These are phyloP conservation scores for Aspergillus pseudoterreus DNA, from an alignment of 2,329 filamentous ascomycete species.

Conservation along the genomic window DNA sequence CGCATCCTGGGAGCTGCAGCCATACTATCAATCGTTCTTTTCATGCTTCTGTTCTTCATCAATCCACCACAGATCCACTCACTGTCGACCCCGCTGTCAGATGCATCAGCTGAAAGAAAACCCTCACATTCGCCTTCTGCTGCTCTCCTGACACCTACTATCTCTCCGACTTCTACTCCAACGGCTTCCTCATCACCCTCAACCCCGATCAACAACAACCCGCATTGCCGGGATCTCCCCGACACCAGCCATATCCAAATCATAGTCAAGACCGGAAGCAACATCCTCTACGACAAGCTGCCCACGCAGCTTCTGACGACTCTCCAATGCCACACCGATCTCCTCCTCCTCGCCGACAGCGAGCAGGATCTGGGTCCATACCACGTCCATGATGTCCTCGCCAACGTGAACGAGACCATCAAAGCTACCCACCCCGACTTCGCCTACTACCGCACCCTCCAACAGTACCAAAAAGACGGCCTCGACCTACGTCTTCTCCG, in stretches of 20 bases:
- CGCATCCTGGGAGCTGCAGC: neutral
- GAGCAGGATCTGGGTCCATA: constrained; percentile 29
- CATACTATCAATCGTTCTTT: neutral
- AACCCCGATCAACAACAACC: neutral
- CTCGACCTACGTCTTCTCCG: constrained; percentile 42
- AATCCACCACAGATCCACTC: constrained; percentile 2
- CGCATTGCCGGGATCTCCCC: constrained; percentile 25
- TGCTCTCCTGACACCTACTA: neutral
- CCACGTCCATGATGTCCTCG: constrained; percentile 30
- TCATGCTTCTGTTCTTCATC: constrained; percentile 1
- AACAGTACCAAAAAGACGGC: constrained; percentile 44
- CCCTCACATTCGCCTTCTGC: neutral
- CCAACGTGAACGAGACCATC: constrained; percentile 38
- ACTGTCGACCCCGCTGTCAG: neutral
- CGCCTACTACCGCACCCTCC: constrained; percentile 40
- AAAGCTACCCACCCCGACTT: constrained; percentile 48
- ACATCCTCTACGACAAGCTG: constrained; percentile 50
- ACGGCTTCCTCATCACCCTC: constrained; percentile 15
- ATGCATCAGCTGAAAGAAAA: neutral
- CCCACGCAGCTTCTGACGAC: constrained; percentile 55
- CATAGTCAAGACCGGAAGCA: constrained; percentile 57
- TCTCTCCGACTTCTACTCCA: constrained; percentile 29
- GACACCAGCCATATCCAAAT: constrained; percentile 48
- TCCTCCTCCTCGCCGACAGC: constrained; percentile 44
- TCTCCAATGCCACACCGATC: constrained; percentile 49